Conservation (phyloP, 1,139 yeast genomes). For the Suhomyces coccinellae region DNA sequence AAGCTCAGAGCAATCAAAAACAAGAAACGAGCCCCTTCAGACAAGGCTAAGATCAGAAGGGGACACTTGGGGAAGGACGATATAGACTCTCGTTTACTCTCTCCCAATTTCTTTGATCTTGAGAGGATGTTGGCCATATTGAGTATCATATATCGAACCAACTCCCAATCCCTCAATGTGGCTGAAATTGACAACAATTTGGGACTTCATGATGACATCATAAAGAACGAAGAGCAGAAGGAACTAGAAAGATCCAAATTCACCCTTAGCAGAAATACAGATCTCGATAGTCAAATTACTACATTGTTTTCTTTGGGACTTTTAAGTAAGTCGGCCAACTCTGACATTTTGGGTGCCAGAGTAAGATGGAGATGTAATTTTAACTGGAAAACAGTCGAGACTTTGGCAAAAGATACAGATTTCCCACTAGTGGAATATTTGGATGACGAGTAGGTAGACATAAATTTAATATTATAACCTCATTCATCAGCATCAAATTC, state of each 20-base stretch:
- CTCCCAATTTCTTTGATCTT: slow-evolving; percentile 64
- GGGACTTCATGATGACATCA: slow-evolving; percentile 31
- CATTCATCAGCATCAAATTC: slow-evolving; percentile 18
- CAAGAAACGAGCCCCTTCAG: slow-evolving; percentile 28
- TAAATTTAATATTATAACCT: background rate
- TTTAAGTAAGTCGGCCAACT: slow-evolving; percentile 47
- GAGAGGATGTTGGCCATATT: slow-evolving; percentile 69
- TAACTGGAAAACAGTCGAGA: slow-evolving; percentile 51
- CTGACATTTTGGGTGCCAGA: slow-evolving; percentile 61
- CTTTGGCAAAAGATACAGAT: slow-evolving; percentile 52
- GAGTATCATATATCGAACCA: slow-evolving; percentile 53
- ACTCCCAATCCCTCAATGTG: slow-evolving; percentile 31
- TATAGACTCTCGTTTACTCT: slow-evolving; percentile 54
- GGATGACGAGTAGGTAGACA: slow-evolving; percentile 9
- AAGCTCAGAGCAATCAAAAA: slow-evolving; percentile 51
- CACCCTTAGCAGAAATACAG: slow-evolving; percentile 43
- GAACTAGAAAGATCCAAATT: slow-evolving; percentile 36
- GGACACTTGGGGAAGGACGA: slow-evolving; percentile 45
- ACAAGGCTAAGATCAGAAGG: slow-evolving; percentile 31
- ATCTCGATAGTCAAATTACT: slow-evolving; percentile 59
- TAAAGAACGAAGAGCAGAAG: slow-evolving; percentile 32
- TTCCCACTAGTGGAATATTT: slow-evolving; percentile 54
- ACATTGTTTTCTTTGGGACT: slow-evolving; percentile 58
- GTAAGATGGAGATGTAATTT: slow-evolving; percentile 67
- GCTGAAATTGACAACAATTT: slow-evolving; percentile 25